These are phyloP conservation scores for Boletellus ananiceps DNA, from an alignment of 768 basidiomycete species.

Conservation along the genomic window DNA sequence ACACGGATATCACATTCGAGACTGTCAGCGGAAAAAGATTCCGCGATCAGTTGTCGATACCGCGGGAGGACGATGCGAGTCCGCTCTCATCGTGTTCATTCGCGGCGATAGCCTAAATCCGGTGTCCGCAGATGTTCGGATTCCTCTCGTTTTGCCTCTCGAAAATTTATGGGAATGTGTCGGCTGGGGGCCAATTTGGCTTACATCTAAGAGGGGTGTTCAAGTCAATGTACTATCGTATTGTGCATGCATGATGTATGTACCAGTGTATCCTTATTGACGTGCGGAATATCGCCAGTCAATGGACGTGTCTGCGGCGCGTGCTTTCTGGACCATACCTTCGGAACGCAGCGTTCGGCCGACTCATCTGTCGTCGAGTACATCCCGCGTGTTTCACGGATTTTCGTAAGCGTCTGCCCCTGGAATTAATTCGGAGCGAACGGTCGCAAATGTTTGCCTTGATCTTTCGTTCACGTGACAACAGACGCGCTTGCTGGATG, in stretches of 20 bases:
- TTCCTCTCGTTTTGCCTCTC: neutral
- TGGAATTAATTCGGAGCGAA: too few relatives aligned
- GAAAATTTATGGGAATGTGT: too few relatives aligned
- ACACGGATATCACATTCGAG: constrained; percentile 21
- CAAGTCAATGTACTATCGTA: constrained; percentile 1
- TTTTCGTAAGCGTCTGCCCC: too few relatives aligned
- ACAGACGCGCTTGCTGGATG: constrained; percentile 1
- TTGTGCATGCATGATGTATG: neutral
- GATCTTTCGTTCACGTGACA: constrained; percentile 21
- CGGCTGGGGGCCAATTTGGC: neutral
- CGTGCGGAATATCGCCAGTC: too few relatives aligned
- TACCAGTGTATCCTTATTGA: constrained; percentile 3
- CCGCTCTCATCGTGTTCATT: neutral
- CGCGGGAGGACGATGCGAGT: neutral
- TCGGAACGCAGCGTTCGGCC: too few relatives aligned
- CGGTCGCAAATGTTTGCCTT: neutral
- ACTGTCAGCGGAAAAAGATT: constrained; percentile 14
- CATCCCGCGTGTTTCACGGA: too few relatives aligned
- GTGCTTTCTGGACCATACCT: too few relatives aligned
- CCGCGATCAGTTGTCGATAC: constrained; percentile 5
- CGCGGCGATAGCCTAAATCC: neutral
- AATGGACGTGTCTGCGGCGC: too few relatives aligned
- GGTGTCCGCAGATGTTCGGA: neutral
- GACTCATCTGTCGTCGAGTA: too few relatives aligned
- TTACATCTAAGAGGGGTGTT: neutral